Evolutionary conservation across 805 yeast genomes (phyloP).

Genomic region (Candida fluviatilis): DNA sequence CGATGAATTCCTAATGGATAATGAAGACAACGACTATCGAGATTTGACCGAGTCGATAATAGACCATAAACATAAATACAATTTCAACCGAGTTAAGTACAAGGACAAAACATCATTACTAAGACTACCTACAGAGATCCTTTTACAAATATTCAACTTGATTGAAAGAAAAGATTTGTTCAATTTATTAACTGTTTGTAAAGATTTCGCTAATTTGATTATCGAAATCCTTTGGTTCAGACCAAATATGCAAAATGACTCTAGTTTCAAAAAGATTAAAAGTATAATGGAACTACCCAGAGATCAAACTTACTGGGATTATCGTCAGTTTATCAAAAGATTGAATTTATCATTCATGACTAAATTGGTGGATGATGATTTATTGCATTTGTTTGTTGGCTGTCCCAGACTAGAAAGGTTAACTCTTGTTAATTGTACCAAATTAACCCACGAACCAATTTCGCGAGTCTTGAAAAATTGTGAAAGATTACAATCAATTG

Average conservation of each 20-base stretch:
- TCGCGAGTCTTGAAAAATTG: conserved; percentile 61
- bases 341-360: conserved; percentile 77
- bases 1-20: conserved; percentile 29
- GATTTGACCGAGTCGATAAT: conserved; percentile 34
- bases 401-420: conserved; percentile 80
- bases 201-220: conserved; percentile 72
- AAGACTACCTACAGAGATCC: conserved; percentile 54
- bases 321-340: conserved; percentile 66
- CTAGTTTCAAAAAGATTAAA: conserved; percentile 49
- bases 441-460: conserved; percentile 58
- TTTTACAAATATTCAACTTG: conserved; percentile 63
- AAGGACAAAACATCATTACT: conserved; percentile 32
- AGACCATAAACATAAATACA: conserved; percentile 3
- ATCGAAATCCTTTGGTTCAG: conserved; percentile 86
- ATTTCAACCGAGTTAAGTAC: conserved; percentile 6
- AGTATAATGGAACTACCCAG: conserved; percentile 50
- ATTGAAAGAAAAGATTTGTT: conserved; percentile 60
- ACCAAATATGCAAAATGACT: conserved; percentile 59
- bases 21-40: conserved; percentile 27
- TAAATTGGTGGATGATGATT: conserved; percentile 58
- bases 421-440: conserved; percentile 76
- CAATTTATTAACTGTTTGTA: conserved; percentile 67
- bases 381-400: conserved; percentile 56
- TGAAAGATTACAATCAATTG: conserved; percentile 74
- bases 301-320: conserved; percentile 56